phyloP scores from a whole-genome alignment of 371 early-diverging fungal genomes.

The Conidiobolus incongruus region DNA sequence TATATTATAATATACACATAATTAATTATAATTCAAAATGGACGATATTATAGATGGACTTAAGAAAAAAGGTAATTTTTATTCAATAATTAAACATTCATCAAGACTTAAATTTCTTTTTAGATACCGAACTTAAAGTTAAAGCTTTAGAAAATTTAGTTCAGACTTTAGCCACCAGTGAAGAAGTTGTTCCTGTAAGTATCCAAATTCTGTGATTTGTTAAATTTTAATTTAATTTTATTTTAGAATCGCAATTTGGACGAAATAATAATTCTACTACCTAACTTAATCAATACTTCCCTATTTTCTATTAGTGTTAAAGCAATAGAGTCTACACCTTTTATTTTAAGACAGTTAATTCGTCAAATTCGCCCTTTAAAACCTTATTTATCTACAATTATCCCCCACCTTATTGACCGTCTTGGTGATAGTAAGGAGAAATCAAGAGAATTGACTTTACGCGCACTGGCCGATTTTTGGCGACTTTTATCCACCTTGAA shows the following conservation, averaged over 20 bases:
- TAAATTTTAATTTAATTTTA: background rate
- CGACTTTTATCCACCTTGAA: background rate
- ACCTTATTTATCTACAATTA: background rate
- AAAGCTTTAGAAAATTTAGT: background rate
- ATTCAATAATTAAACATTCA: too few relatives aligned
- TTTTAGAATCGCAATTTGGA: background rate
- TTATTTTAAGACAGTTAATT: background rate
- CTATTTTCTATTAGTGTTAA: background rate
- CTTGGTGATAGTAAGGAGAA: slow-evolving; percentile 3
- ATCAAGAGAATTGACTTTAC: background rate
- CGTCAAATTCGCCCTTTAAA: background rate
- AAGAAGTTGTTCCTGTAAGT: background rate
- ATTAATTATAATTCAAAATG: too few relatives aligned
- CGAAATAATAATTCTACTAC: background rate
- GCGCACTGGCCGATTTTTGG: background rate
- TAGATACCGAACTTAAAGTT: background rate
- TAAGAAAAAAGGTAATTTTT: too few relatives aligned
- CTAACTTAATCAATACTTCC: background rate
- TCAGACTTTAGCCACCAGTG: background rate
- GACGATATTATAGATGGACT: too few relatives aligned
- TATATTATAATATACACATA: too few relatives aligned
- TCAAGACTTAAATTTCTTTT: too few relatives aligned
- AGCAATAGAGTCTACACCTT: background rate
- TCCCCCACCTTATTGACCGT: background rate
- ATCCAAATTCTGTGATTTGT: background rate